A percentile compares a stretch with the other conserved stretches of the same genome.
Evolutionary conservation across 1,284 basidiomycete species (phyloP).

Genomic region (Leccinum pachyderme): DNA sequence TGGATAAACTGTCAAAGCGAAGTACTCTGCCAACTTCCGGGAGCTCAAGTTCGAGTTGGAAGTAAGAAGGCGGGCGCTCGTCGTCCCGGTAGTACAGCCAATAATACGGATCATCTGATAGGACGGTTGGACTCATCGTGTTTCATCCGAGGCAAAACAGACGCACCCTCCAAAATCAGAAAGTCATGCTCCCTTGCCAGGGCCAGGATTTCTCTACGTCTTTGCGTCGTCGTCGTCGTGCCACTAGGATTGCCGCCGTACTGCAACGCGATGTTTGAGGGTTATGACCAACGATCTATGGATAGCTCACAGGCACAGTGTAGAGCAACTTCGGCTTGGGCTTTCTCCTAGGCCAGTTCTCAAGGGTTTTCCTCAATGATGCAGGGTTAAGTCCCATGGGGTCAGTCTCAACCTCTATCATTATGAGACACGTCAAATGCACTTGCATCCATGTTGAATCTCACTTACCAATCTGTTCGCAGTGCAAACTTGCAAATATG

Average conservation of each 20-base stretch:
- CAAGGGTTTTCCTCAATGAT: conserved; percentile 61
- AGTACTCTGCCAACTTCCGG: conserved; percentile 68
- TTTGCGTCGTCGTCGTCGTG: conserved; percentile 65
- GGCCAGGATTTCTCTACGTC: conserved; percentile 71
- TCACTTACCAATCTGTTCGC: conserved; percentile 58
- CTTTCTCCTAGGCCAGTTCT: conserved; percentile 70
- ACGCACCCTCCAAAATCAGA: conserved; percentile 72
- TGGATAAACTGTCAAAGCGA: conserved; percentile 83
- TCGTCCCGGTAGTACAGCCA: background rate
- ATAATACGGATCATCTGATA: conserved; percentile 68
- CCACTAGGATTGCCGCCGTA: conserved; percentile 81
- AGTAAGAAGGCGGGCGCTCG: conserved; percentile 68
- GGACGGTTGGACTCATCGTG: background rate
- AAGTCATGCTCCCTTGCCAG: conserved; percentile 73
- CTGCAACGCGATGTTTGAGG: conserved; percentile 33
- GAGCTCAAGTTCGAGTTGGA: conserved; percentile 63
- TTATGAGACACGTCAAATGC: background rate
- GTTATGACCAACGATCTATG: conserved; percentile 19
- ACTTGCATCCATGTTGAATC: background rate
- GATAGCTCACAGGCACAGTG: conserved; percentile 60
- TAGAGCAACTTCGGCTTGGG: conserved; percentile 80
- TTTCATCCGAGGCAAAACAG: background rate
- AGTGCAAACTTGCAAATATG: conserved; percentile 52
- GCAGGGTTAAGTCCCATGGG: conserved; percentile 64
- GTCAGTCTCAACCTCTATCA: conserved; percentile 69